Evolutionary conservation across 2,329 filamentous ascomycete species (phyloP).

Genomic region (Elsinoe fawcettii): DNA sequence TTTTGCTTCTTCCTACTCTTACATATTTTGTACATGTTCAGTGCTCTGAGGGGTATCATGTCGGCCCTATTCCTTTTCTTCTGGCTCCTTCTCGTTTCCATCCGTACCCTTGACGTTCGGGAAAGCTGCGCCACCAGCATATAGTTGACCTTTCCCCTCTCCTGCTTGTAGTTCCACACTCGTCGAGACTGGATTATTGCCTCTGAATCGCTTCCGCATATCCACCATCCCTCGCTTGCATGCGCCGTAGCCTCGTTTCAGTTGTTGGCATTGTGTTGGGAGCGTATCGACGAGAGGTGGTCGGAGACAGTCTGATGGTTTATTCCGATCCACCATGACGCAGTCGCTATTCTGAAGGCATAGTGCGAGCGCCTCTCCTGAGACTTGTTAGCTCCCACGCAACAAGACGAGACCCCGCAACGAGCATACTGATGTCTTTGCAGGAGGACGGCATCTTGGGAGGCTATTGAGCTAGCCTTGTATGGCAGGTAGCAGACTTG

Average conservation of each 20-base stretch:
- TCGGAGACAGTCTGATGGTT: constrained; percentile 78
- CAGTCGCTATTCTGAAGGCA: constrained; percentile 97
- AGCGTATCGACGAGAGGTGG: constrained; percentile 73
- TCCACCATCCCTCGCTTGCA: constrained; percentile 96
- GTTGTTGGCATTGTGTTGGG: constrained; percentile 80
- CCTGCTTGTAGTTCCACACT: constrained; percentile 55
- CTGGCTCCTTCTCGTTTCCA: constrained; percentile 25
- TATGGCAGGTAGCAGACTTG: background rate
- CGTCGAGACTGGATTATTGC: constrained; percentile 76
- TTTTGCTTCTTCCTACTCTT: background rate
- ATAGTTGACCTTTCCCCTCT: constrained; percentile 55
- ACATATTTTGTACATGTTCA: background rate
- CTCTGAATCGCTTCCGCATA: constrained; percentile 96
- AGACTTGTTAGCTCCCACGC: background rate
- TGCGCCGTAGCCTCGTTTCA: constrained; percentile 86
- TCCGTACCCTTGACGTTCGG: constrained; percentile 25
- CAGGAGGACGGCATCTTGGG: constrained; percentile 80
- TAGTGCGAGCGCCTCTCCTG: constrained; percentile 83
- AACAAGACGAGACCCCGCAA: constrained; percentile 12
- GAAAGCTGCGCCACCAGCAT: constrained; percentile 55
- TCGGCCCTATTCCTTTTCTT: constrained; percentile 24
- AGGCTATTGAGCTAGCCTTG: background rate
- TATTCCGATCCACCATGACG: constrained; percentile 84
- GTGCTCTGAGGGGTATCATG: background rate
- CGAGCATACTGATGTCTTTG: constrained; percentile 78